phyloP scores from a whole-genome alignment of 1,284 basidiomycete genomes.

The Baeospora myosura region DNA sequence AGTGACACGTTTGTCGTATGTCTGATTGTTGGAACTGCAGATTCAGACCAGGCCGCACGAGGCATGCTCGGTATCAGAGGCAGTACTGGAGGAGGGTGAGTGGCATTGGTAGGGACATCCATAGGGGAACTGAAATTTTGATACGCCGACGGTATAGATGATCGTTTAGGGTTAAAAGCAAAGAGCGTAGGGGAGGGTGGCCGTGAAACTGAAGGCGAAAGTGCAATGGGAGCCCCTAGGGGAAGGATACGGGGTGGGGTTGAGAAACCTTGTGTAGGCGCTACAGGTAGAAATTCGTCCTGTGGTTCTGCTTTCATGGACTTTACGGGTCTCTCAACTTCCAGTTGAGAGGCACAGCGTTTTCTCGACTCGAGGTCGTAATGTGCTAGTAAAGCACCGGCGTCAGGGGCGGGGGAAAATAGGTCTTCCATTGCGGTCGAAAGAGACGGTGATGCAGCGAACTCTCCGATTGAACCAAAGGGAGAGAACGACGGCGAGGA shows the following conservation, averaged over 20 bases:
- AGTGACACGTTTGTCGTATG: too few species aligned
- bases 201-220: conserved; percentile 22
- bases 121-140: too few species aligned
- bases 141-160: too few species aligned
- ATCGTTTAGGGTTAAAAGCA: not conserved
- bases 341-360: conserved; percentile 59
- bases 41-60: conserved; percentile 34
- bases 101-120: not conserved
- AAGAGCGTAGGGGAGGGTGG: not conserved
- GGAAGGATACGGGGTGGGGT: conserved; percentile 21
- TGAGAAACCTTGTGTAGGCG: conserved; percentile 22
- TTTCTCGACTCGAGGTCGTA: too few species aligned
- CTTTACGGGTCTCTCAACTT: conserved; percentile 53
- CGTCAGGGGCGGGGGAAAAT: too few species aligned
- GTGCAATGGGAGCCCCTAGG: conserved; percentile 33
- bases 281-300: conserved; percentile 36
- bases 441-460: too few species aligned
- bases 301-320: conserved; percentile 61
- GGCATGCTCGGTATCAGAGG: conserved; percentile 23
- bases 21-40: conserved; percentile 22
- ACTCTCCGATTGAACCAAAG: not conserved
- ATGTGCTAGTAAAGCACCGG: too few species aligned
- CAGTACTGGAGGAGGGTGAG: not conserved
- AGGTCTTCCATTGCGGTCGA: too few species aligned
- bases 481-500: not conserved